phyloP scores from a whole-genome alignment of 176 grass and related monocot genomes.

The Avena atlantica region DNA sequence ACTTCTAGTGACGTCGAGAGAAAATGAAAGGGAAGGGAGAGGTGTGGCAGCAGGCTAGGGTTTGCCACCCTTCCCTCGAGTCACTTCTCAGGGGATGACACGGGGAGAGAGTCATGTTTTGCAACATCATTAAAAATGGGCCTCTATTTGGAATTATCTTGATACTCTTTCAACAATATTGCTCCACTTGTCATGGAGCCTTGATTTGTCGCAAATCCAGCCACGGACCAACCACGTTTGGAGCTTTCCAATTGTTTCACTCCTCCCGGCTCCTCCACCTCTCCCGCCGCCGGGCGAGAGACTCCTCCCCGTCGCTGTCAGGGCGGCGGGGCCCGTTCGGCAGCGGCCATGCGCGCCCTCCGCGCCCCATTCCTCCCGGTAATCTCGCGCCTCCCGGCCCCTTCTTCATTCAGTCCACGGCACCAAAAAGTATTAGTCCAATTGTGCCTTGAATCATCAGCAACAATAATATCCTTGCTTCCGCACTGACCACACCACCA shows the following conservation, averaged over 20 bases:
- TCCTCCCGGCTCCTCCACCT: background rate
- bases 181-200: background rate
- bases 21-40: no score
- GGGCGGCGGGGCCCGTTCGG: constrained; percentile 14
- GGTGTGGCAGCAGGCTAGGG: no score
- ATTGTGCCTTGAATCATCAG: background rate
- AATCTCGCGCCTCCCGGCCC: constrained; percentile 23
- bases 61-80: no score
- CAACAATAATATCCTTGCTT: background rate
- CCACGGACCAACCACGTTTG: constrained; percentile 37
- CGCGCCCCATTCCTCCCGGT: constrained; percentile 49
- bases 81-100: no score
- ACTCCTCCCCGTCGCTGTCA: constrained; percentile 36
- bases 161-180: no score
- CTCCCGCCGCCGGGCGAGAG: constrained; percentile 27
- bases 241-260: constrained; percentile 13
- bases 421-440: background rate
- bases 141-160: no score
- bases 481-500: constrained; percentile 31
- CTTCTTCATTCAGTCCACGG: background rate
- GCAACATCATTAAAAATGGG: no score
- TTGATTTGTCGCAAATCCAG: constrained; percentile 6
- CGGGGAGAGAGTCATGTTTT: no score
- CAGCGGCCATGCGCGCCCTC: constrained; percentile 43
- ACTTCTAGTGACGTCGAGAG: no score